Base-by-base conservation (phyloP, 2,329 filamentous ascomycete species). In the Colletotrichum karsti region DNA sequence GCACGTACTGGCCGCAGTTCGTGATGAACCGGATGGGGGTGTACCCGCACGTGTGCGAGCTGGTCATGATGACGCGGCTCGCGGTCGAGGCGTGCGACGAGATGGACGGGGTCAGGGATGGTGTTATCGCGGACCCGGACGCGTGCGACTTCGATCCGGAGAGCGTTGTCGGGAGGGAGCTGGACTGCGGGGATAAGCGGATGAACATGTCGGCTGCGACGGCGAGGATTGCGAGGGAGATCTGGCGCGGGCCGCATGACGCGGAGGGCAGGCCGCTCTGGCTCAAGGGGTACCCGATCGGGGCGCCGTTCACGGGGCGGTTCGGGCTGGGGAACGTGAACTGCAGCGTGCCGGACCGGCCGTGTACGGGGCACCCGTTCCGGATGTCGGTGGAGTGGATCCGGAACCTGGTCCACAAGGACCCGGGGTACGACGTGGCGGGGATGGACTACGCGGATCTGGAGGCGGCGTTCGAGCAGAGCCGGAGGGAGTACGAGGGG, bases 11-110 rank as follows among this genome's bases (percentile, higher is more conserved):
- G 67, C 67, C 67, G 35, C 67, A 70, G 41, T 68, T 58, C n/a
- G 67, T 70, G 8, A 70, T 70, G 67, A 63, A 64, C 44, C 67
- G 46, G 26, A 39, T 28, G 8, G 65, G 65, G 2, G 39, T 56
- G 24, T 69, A 63, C 51, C 67, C 67, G 39, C 54, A 61, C 35
- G 28, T 55, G 8, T 69, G 67, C 53, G 63, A 69, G 53, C 18
- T 85, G 50, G 77, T 3, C 53, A 74, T 50, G 73, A 85, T 70
- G 74, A 71, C 64, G 0, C 53, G 71, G 0, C 75, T 75, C 2
- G 62, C 67, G 15, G 54, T 70, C 13, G 51, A 67, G 9, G 69
- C 66, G 13, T 70, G 69, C 55, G 69, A 70, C 26, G 57, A 39
- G 44, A 46, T 69, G 18, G 69, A 70, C 48, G 69, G 69, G 6